phyloP scores from a whole-genome alignment of 139 green algal species.

The Micractinium sp. region DNA sequence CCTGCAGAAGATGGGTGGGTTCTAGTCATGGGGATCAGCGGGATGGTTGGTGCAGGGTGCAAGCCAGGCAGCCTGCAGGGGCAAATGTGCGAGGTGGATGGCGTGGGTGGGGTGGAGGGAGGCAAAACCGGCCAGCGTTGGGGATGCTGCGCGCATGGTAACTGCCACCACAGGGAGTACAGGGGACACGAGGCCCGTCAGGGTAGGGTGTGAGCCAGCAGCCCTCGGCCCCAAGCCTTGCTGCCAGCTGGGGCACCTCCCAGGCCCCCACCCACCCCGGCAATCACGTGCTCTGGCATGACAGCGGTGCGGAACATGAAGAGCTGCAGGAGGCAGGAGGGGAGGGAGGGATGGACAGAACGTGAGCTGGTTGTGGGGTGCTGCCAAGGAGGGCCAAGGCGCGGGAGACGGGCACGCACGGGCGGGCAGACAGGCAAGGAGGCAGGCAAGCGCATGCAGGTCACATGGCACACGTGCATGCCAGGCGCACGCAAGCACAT shows the following conservation, averaged over 20 bases:
- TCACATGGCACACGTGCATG: too few relatives aligned
- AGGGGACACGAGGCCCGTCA: neutral
- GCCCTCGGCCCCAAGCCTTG: neutral
- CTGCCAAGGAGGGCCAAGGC: neutral
- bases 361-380: neutral
- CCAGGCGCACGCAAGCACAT: too few relatives aligned
- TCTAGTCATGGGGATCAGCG: too few relatives aligned
- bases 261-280: neutral
- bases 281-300: conserved; percentile 22
- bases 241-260: neutral
- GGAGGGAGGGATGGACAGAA: too few relatives aligned
- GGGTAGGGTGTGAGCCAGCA: neutral
- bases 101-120: neutral
- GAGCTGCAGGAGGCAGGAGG: neutral
- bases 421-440: neutral
- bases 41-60: neutral
- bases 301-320: conserved; percentile 9
- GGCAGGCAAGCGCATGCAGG: neutral
- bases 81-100: neutral
- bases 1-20: neutral
- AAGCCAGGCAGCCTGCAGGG: neutral
- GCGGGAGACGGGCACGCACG: neutral
- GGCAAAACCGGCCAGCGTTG: neutral
- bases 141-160: neutral
- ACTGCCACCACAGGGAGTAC: too few relatives aligned